A percentile compares a stretch with the other conserved stretches of the same genome.
These are phyloP conservation scores for Podaxis rugospora DNA, from an alignment of 768 basidiomycete species.

Conservation along the genomic window DNA sequence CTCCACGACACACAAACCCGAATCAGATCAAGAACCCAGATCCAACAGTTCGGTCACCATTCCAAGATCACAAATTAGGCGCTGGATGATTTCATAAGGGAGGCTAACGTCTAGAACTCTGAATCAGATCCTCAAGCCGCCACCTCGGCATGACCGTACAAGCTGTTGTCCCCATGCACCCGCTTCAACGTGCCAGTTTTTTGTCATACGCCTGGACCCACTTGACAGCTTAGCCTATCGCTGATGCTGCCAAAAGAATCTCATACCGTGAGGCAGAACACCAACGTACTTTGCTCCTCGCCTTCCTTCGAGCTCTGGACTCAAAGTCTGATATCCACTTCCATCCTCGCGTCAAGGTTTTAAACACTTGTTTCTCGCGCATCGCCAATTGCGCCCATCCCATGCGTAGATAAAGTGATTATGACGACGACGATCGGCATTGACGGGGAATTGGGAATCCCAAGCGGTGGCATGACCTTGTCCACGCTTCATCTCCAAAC, in stretches of 20 bases:
- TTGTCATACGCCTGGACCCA: conserved; percentile 7
- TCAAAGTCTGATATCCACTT: neutral
- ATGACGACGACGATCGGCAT: conserved; percentile 1
- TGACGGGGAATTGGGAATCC: neutral
- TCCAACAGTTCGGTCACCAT: neutral
- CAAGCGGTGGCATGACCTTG: neutral
- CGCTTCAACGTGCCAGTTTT: neutral
- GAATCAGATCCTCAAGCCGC: neutral
- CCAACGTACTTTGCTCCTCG: neutral
- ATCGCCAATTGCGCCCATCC: neutral
- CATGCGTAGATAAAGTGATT: neutral
- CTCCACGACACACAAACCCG: neutral
- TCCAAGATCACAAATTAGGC: neutral
- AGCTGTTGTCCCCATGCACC: neutral
- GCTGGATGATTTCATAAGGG: conserved; percentile 6
- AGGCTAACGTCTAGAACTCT: neutral
- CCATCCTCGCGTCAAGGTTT: neutral
- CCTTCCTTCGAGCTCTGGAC: neutral
- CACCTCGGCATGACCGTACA: neutral
- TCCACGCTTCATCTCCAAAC: neutral
- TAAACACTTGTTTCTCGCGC: neutral
- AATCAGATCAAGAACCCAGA: neutral
- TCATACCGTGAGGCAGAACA: neutral
- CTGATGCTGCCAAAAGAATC: neutral
- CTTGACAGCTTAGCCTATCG: neutral